Evolutionary conservation across 163 green algal genomes (phyloP).

Genomic region (Coccomyxa subellipsoidea): DNA sequence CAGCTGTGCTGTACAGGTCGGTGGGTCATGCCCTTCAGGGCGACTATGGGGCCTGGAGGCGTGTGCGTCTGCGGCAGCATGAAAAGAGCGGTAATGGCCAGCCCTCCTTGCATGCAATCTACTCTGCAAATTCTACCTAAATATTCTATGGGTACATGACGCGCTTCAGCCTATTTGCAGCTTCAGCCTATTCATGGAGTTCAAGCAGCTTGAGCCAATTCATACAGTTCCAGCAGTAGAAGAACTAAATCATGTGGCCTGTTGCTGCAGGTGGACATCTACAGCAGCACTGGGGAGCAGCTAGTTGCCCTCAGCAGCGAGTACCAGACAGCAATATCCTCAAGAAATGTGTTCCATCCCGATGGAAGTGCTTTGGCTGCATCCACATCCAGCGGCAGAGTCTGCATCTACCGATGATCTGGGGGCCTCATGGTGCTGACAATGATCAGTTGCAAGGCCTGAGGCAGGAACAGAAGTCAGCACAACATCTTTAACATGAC

Average conservation of each 20-base stretch:
- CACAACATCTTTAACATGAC: not conserved
- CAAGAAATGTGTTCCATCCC: conserved; percentile 53
- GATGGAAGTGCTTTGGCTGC: conserved; percentile 45
- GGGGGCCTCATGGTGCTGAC: too few species aligned
- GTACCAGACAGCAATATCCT: conserved; percentile 72
- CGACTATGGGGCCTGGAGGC: conserved; percentile 50
- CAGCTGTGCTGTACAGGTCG: too few species aligned
- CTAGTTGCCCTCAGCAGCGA: conserved; percentile 40
- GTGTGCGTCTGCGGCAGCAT: conserved; percentile 61
- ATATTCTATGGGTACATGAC: too few species aligned
- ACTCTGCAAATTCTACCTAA: not conserved
- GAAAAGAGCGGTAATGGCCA: conserved; percentile 46
- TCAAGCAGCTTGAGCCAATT: too few species aligned
- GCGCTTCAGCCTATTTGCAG: too few species aligned
- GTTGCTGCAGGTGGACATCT: conserved; percentile 46
- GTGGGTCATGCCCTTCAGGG: conserved; percentile 72
- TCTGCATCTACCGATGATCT: conserved; percentile 57
- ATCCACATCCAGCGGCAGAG: conserved; percentile 56
- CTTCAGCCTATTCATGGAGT: too few species aligned
- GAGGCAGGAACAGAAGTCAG: not conserved
- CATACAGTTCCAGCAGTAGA: conserved; percentile 9
- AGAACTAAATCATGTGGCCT: not conserved
- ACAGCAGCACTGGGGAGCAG: conserved; percentile 26
- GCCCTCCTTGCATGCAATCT: too few species aligned
- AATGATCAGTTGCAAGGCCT: not conserved